phyloP scores from a whole-genome alignment of 192 early-diverging fungal genomes.

The Lobosporangium transversale region DNA sequence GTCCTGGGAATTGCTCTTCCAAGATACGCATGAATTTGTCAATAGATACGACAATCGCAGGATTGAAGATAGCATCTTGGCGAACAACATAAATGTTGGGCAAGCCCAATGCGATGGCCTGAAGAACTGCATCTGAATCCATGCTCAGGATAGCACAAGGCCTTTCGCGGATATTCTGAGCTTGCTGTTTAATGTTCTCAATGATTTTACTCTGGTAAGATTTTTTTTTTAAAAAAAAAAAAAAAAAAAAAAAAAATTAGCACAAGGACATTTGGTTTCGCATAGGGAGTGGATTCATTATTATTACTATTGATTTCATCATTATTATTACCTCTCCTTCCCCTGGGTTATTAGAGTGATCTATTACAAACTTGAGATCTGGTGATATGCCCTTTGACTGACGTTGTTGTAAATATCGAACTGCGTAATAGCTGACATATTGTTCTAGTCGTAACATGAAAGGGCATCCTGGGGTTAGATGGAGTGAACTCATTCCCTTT shows the following conservation, averaged over 20 bases:
- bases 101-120: slow-evolving; percentile 45
- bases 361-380: slow-evolving; percentile 53
- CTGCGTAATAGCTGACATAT: slow-evolving; percentile 47
- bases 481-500: slow-evolving; percentile 35
- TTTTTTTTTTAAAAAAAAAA: no score
- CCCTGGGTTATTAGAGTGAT: slow-evolving; percentile 50
- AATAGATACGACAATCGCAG: slow-evolving; percentile 29
- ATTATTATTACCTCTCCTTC: slow-evolving; percentile 51
- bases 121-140: slow-evolving; percentile 51
- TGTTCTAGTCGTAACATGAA: slow-evolving; percentile 51
- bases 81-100: slow-evolving; percentile 46
- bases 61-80: slow-evolving; percentile 17
- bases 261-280: background rate
- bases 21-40: slow-evolving; percentile 35
- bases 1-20: slow-evolving; percentile 36
- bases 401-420: slow-evolving; percentile 46
- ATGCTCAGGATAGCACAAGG: slow-evolving; percentile 49
- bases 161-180: slow-evolving; percentile 34
- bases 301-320: no score
- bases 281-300: no score
- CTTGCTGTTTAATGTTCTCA: slow-evolving; percentile 44
- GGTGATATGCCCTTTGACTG: slow-evolving; percentile 32
- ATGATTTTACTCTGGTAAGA: slow-evolving; percentile 56
- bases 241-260: background rate
- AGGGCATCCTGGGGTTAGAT: slow-evolving; percentile 49